Conservation (phyloP, 306 rosid genomes). For the Nissolia schottii region DNA sequence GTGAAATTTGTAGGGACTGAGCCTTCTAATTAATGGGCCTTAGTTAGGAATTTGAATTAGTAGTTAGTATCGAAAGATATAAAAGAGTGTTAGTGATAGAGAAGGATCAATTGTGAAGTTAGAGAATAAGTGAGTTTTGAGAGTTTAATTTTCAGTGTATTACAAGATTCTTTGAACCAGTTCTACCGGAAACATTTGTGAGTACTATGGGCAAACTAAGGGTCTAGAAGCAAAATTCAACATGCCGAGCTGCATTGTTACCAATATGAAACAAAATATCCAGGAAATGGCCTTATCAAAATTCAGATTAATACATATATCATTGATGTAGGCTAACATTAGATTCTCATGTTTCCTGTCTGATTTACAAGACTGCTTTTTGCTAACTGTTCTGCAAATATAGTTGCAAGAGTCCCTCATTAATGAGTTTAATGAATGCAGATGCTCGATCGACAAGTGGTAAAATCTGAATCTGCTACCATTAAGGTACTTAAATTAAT, state of each 20-base stretch:
- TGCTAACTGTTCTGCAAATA: neutral
- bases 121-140: no score
- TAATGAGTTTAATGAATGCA: constrained; percentile 42
- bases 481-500: constrained; percentile 57
- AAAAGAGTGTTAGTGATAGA: no score
- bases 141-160: no score
- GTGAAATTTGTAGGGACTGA: no score
- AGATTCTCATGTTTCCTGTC: constrained; percentile 20
- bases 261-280: neutral
- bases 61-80: no score
- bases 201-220: neutral
- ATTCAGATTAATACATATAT: neutral
- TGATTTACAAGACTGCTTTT: neutral
- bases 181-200: no score
- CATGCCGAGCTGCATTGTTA: neutral
- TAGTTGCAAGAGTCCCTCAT: constrained; percentile 1
- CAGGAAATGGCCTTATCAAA: neutral
- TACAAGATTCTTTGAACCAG: no score
- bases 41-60: no score
- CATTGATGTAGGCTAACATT: neutral
- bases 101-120: no score
- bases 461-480: constrained; percentile 90
- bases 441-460: constrained; percentile 92
- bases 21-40: no score
- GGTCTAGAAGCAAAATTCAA: neutral